Evolutionary conservation across 1,139 yeast species (phyloP), one percentile per base, ranked within the genome.

Genomic region (Pichia sp.): DNA sequence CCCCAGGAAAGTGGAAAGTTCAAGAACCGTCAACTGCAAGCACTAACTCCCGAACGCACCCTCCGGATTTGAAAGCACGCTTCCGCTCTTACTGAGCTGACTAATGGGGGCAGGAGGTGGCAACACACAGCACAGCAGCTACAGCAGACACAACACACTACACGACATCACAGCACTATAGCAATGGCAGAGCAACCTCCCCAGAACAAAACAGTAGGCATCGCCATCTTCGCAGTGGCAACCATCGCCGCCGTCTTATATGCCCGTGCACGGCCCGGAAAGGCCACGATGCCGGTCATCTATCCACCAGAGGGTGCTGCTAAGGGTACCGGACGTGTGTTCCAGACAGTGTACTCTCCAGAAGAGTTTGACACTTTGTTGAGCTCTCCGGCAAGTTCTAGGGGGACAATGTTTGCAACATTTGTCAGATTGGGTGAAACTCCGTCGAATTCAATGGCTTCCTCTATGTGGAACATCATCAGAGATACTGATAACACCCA

Each of bases 391-490:
- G 13, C 22, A 3, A 33, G 37, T 9, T 27, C 39, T 3, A 33
- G 35, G 9, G 46, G 48, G 3, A 39, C 40, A 1, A 13, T 44
- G 4, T 42, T 38, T 22, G 39, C 42, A 12, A 82, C 84, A 53
- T 85, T 85, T 60, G 82, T 88, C 1, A 63, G 74, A 32, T 66
- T 78, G 40, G 85, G 86, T 8, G 85, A 81, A 48, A 64, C 70
- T 4, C 62, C 67, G 30, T 74, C 81, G 44, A 77, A 81, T 52
- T 67, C 67, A 44, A 67, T 82, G 33, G 81, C 93, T 3, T 74
- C 74, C 27, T 69, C 78, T 3, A 60, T 85, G 40, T 79, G 72
- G 47, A 56, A 68, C 29, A 74, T 72, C 53, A 75, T 67, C 40
- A 69, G 58, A 42, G 68, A 34, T 22, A 67, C 77, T 29, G 91